Evolutionary conservation across 1,284 basidiomycete genomes (phyloP), one percentile per base, ranked within the genome.

Genomic region (Sanghuangporus sanghuang): DNA sequence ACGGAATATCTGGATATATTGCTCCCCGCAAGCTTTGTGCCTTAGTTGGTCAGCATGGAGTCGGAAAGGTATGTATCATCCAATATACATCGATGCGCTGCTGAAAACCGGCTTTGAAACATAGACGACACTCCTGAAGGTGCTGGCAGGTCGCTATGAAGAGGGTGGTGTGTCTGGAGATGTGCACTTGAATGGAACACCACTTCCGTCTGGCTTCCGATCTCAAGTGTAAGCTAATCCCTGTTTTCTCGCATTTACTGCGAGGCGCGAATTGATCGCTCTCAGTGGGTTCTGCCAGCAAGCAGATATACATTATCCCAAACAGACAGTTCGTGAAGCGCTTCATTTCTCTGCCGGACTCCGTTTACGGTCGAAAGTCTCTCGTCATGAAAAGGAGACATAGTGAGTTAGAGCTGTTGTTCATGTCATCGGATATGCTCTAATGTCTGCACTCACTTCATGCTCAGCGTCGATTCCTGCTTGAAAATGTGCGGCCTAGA

Each of bases 1-100:
- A 94, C 69, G 82, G 93, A 67, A 84, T 96, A 6, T 89, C 86
- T 62, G 95, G 95, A 0, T 96, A 85, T 73, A 92, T 94, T 46
- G 85, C 84, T 18, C 92, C 92, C 0, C 90, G 91, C 6, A 92
- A 87, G 69, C 77, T 96, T 62, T 90, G 86, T 0, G 89, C 84
- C 32, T 77, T 90, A 53, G 93, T 94, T 27, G 87, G 93, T 23
- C 89, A 90, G 63, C 90, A 89, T 16, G 94, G 94, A 44, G 86
- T 87, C 1, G 88, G 87, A 35, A 90, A 91, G 78, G 84, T 62
- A 68, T 72, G 4, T 78, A 77, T 72, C 11, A 8, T 16, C n/a
- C 4, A 35, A 18, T 3, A 16, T 48, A 18, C 44, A 7, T 36
- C 60, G 66, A 61, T 46, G 52, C 35, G 23, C 46, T 18, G 62